These are phyloP conservation scores for Limnanthes douglasii DNA, from an alignment of 345 rosid genomes.

Conservation along the genomic window DNA sequence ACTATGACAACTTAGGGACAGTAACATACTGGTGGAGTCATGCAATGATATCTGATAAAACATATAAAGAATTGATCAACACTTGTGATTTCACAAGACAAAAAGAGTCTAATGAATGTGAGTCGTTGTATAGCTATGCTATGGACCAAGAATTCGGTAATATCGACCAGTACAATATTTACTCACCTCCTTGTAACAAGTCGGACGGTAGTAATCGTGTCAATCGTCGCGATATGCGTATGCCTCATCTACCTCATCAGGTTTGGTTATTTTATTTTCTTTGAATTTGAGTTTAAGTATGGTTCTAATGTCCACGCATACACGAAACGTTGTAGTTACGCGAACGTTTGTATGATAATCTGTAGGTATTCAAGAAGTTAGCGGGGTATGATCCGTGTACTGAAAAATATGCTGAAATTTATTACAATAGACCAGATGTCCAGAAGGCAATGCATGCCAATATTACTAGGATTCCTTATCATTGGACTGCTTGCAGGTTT, in stretches of 20 bases:
- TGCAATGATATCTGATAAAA: constrained; percentile 90
- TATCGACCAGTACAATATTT: constrained; percentile 92
- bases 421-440: constrained; percentile 85
- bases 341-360: too few relatives aligned
- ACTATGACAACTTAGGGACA: constrained; percentile 89
- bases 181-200: constrained; percentile 78
- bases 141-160: constrained; percentile 95
- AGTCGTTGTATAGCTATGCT: constrained; percentile 70
- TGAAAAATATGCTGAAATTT: constrained; percentile 86
- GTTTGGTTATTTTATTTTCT: not conserved
- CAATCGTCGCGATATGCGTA: constrained; percentile 27
- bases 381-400: constrained; percentile 98
- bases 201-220: constrained; percentile 39
- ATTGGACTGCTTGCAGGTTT: constrained; percentile 98
- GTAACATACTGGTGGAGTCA: constrained; percentile 99
- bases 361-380: constrained; percentile 35
- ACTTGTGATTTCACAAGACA: constrained; percentile 70
- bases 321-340: too few relatives aligned
- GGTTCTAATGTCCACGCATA: too few relatives aligned
- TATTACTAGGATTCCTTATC: constrained; percentile 48
- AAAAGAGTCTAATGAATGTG: constrained; percentile 81
- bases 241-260: constrained; percentile 52
- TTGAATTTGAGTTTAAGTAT: not conserved
- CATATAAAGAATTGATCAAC: constrained; percentile 65
- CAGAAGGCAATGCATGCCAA: constrained; percentile 89